Base-by-base conservation (phyloP, 768 basidiomycete genomes). In the Myochromella boudieri region DNA sequence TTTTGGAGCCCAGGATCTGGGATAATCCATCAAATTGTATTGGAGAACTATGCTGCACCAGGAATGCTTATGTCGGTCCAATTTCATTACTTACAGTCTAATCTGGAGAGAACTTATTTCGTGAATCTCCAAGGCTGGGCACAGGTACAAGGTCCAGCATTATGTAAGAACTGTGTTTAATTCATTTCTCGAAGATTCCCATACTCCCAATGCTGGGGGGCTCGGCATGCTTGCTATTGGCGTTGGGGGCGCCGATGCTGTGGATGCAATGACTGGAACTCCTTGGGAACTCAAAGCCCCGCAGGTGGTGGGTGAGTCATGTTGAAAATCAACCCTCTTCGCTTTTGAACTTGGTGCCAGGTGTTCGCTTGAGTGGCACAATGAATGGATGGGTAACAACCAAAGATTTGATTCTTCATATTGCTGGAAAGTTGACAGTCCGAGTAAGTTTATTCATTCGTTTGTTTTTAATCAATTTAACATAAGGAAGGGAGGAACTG, bases 281-380 rank as follows among this genome's bases (percentile, higher is more conserved):
- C 94, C 95, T 33, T 99, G 97, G 97, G 95, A 97, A 66, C 71
- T 98, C 42, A 97, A 95, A 66, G 91, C 91, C 15, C 93, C 93
- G 9, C 76, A 85, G 51, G 76, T 97, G 22, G 76, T 88, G 40
- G 91, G 90, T 88, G 53, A 59, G 80, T 56, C 24, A 21, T 11
- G 20, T 44, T 26, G 36, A 44, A 26, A 28, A 41, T 27, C 6
- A n/a, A n/a, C n/a, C 9, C 22, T 29, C 24, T 29, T 3, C 38
- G 17, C 25, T 32, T 34, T 29, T 24, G n/a, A 42, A 29, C n/a
- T 18, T 21, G 22, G 24, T 11, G 42, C n/a, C 39, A 90, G 95
- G 95, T 27, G 74, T 99, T 45, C 90, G 89, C 66, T 74, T 99
- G 38, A 93, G 82, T 17, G 97, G 97, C 2, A 72, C 88, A 64